Conservation (phyloP, 257 asterid genomes). For the Gentiana dahurica region DNA sequence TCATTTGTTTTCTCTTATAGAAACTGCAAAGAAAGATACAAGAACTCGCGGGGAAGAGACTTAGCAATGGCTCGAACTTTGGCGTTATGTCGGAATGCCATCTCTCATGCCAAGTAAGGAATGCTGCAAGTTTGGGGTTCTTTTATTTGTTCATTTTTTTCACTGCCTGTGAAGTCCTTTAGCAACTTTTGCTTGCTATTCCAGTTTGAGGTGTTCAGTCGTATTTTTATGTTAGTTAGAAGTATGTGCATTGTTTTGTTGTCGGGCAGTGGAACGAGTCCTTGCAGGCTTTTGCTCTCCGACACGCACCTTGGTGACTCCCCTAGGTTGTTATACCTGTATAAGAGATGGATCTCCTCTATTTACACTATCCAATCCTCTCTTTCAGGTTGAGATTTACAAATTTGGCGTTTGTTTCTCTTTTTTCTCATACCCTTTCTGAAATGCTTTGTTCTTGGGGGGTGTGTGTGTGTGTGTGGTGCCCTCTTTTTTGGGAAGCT, state of each 20-base stretch:
- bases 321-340: constrained; percentile 68
- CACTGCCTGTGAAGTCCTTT: not conserved
- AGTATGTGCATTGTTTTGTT: constrained; percentile 1
- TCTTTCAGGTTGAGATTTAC: constrained; percentile 2
- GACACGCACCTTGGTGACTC: constrained; percentile 77
- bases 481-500: not conserved
- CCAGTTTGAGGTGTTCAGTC: not conserved
- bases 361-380: constrained; percentile 61
- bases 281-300: constrained; percentile 54
- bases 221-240: too few species aligned
- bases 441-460: not conserved
- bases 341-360: constrained; percentile 82
- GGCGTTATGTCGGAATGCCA: constrained; percentile 61
- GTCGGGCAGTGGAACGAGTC: constrained; percentile 33
- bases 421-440: not conserved
- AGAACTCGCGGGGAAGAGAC: constrained; percentile 74
- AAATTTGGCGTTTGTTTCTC: not conserved
- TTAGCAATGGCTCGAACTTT: constrained; percentile 73
- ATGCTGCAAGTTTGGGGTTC: not conserved
- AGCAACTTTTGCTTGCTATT: not conserved
- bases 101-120: constrained; percentile 62
- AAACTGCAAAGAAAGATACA: constrained; percentile 61
- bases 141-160: too few species aligned
- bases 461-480: not conserved
- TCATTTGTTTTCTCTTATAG: constrained; percentile 24